These are phyloP conservation scores for Malus fusca DNA, from an alignment of 306 rosid genomes.

Conservation along the genomic window DNA sequence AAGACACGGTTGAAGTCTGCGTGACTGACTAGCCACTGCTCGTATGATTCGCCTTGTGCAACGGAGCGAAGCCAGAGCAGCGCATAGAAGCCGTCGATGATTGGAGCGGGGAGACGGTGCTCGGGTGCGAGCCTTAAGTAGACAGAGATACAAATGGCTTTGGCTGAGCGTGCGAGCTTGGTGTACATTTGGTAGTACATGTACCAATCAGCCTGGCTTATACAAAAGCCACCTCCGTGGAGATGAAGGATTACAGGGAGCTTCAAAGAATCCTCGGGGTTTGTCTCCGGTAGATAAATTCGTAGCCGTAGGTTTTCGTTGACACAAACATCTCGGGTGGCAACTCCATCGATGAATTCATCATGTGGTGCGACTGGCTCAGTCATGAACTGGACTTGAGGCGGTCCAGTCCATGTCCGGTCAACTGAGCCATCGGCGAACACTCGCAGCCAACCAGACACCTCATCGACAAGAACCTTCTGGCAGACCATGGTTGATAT, in stretches of 20 bases:
- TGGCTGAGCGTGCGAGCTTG: constrained; percentile 20
- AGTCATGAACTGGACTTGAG: constrained; percentile 32
- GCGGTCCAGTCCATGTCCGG: constrained; percentile 58
- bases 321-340: constrained; percentile 28
- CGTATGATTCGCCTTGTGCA: constrained; percentile 22
- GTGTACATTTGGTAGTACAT: constrained; percentile 50
- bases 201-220: constrained; percentile 55
- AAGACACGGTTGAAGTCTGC: constrained; percentile 50
- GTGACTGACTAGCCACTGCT: constrained; percentile 28
- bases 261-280: neutral
- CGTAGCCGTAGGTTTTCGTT: constrained; percentile 22
- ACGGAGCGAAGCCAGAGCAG: constrained; percentile 50
- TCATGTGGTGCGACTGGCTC: constrained; percentile 45
- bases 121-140: constrained; percentile 53
- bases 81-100: constrained; percentile 32
- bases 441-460: constrained; percentile 59
- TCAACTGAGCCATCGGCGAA: constrained; percentile 62
- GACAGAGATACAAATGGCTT: constrained; percentile 38
- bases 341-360: constrained; percentile 41
- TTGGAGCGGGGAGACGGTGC: constrained; percentile 56
- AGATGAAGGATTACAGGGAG: constrained; percentile 49
- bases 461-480: constrained; percentile 39
- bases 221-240: constrained; percentile 78
- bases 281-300: constrained; percentile 43
- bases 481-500: constrained; percentile 24